Percentiles rank a stretch among this genome's conserved stretches.
Conservation (phyloP, 1,284 basidiomycete species). For the Pseudozyma pruni region DNA sequence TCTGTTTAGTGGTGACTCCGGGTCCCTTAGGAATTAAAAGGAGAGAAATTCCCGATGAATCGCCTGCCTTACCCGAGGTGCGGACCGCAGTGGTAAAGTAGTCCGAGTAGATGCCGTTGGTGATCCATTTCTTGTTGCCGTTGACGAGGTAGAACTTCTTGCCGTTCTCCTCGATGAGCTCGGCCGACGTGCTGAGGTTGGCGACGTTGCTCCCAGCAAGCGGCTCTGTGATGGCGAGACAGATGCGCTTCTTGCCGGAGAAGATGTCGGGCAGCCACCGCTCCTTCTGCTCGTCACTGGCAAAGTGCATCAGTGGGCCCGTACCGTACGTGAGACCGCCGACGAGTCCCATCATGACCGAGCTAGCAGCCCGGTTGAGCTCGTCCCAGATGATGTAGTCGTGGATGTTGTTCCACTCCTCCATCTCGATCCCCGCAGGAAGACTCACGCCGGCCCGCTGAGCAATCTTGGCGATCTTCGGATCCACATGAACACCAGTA, state of each 20-base stretch:
- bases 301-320: slow-evolving; percentile 59
- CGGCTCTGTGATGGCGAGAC: slow-evolving; percentile 63
- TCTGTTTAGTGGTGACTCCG: slow-evolving; percentile 59
- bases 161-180: slow-evolving; percentile 60
- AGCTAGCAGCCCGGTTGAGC: slow-evolving; percentile 45
- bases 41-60: slow-evolving; percentile 66
- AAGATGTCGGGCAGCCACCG: slow-evolving; percentile 55
- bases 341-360: slow-evolving; percentile 42
- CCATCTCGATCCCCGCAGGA: slow-evolving; percentile 47
- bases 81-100: slow-evolving; percentile 66
- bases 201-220: slow-evolving; percentile 68
- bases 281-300: slow-evolving; percentile 47
- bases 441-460: slow-evolving; percentile 28
- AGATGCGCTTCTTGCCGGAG: slow-evolving; percentile 52
- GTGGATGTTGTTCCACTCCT: slow-evolving; percentile 61
- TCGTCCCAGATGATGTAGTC: slow-evolving; percentile 62
- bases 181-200: slow-evolving; percentile 62
- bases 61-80: slow-evolving; percentile 68
- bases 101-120: slow-evolving; percentile 65
- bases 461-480: slow-evolving; percentile 50
- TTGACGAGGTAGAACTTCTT: slow-evolving; percentile 68
- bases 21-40: slow-evolving; percentile 62
- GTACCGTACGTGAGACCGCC: slow-evolving; percentile 42
- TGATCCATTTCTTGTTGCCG: slow-evolving; percentile 68
- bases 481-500: slow-evolving; percentile 38